Percentiles rank a stretch among this genome's conserved stretches.
Evolutionary conservation across 2,329 filamentous ascomycete species (phyloP).

Genomic region (Diaporthe nobilis): DNA sequence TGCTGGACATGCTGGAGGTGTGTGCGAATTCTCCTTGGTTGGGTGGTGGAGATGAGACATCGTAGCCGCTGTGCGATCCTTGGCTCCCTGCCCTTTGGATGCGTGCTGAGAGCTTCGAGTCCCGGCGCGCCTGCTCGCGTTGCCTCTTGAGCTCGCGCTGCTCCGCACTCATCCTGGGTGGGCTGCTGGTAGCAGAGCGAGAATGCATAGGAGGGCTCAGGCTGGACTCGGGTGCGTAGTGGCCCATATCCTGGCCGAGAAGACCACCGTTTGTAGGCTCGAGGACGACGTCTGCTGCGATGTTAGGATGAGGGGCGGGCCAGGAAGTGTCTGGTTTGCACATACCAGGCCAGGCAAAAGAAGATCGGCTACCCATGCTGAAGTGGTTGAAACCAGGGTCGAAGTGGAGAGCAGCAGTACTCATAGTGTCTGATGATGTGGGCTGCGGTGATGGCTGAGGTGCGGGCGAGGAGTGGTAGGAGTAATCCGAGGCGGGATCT

Average conservation of each 20-base stretch:
- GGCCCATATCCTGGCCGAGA: conserved; percentile 61
- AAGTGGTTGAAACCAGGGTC: conserved; percentile 65
- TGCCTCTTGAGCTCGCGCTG: conserved; percentile 75
- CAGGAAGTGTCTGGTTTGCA: conserved; percentile 19
- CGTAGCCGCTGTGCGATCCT: conserved; percentile 45
- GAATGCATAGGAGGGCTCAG: conserved; percentile 65
- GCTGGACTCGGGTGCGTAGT: conserved; percentile 66
- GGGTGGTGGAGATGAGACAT: conserved; percentile 58
- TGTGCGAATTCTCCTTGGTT: conserved; percentile 59
- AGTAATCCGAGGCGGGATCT: conserved; percentile 51
- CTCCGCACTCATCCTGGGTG: conserved; percentile 71
- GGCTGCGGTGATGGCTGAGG: conserved; percentile 30
- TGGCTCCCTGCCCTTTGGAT: conserved; percentile 64
- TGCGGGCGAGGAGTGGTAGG: conserved; percentile 38
- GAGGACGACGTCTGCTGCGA: conserved; percentile 46
- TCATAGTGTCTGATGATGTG: conserved; percentile 49
- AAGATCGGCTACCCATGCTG: conserved; percentile 65
- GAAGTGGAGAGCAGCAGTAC: conserved; percentile 65
- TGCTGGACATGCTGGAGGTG: conserved; percentile 58
- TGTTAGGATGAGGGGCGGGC: conserved; percentile 25
- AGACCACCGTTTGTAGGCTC: conserved; percentile 52
- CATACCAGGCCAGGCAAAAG: conserved; percentile 66
- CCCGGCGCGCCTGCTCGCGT: conserved; percentile 70
- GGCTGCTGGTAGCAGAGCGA: conserved; percentile 70
- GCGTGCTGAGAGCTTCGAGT: conserved; percentile 67